Evolutionary conservation across 208 protist genomes (phyloP).

Genomic region (Crithidia sp.): DNA sequence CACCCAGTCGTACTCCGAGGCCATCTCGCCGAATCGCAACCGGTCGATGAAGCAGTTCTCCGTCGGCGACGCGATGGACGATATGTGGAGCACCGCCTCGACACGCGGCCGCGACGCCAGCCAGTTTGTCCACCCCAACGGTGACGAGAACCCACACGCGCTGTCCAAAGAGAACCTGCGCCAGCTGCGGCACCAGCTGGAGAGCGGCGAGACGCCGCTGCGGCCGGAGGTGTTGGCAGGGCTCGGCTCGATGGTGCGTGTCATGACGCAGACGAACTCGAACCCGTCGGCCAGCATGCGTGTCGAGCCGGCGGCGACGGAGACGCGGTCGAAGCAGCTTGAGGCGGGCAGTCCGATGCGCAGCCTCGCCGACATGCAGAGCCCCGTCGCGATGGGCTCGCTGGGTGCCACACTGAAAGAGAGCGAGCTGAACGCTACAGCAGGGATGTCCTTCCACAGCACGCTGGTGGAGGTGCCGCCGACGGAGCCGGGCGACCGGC

Average conservation of each 20-base stretch:
- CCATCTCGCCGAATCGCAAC: constrained; percentile 16
- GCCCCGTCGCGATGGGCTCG: neutral
- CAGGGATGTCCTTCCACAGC: constrained; percentile 27
- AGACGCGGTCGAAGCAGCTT: constrained; percentile 24
- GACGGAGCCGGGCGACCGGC: constrained; percentile 18
- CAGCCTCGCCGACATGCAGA: constrained; percentile 3
- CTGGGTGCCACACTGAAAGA: constrained; percentile 7
- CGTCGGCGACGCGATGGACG: constrained; percentile 40
- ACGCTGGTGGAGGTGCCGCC: constrained; percentile 17
- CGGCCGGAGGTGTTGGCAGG: constrained; percentile 59
- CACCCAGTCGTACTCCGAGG: constrained; percentile 38
- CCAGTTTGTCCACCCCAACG: constrained; percentile 1
- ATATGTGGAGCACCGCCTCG: constrained; percentile 61
- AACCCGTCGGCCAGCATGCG: constrained; percentile 40
- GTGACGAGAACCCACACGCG: constrained; percentile 28
- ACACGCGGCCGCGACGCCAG: constrained; percentile 35
- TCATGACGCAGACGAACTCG: constrained; percentile 36
- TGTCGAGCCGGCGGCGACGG: constrained; percentile 43
- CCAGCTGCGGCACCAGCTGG: constrained; percentile 62
- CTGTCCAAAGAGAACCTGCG: constrained; percentile 59
- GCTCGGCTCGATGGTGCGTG: constrained; percentile 41
- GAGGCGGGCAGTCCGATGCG: constrained; percentile 20
- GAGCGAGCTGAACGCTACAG: neutral
- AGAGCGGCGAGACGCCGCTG: constrained; percentile 58
- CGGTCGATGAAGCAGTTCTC: constrained; percentile 17